Base-by-base conservation (phyloP, 108 stramenopile species). In the Chaetoceros muelleri region DNA sequence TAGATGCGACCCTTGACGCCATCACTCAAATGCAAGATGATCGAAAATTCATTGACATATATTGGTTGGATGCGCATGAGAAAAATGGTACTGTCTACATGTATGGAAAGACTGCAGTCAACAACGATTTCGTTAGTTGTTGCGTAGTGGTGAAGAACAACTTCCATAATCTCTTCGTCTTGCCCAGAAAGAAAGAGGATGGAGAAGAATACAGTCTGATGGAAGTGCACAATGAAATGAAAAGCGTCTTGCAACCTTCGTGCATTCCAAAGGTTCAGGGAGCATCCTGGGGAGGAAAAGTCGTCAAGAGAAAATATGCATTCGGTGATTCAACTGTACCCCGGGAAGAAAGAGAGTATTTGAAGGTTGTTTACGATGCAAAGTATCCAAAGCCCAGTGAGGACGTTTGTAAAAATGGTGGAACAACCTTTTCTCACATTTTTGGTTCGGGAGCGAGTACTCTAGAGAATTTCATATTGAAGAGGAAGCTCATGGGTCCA, bases 401-500 rank as follows among this genome's bases (percentile, higher is more conserved):
- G 19, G 44, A 71, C 26, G 49, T 80, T 3, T 95, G 93, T 59
- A 56, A 62, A 3, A 44, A 69, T 3, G 94, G 95, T 8, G 96
- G 95, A 10, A 57, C 84, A 40, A 65, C 76, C 61, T 85, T 95
- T 62, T 67, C 76, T 53, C 79, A 81, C 56, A 94, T 99, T 64
- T 76, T 99, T 49, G 95, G 95, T 25, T 85, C 80, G 2, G 62
- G 71, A 47, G 85, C 92, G 2, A 69, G 90, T 16, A 77, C 75
- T 20, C 72, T 96, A 23, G 99, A 99, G 74, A 87, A 79, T 34
- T 97, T 99, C 69, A 61, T 99, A 30, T 51, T 99, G 52, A 96
- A 98, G 62, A 87, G 99, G 25, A 74, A 86, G 57, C 79, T 99
- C 29, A 94, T 87, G 95, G 99, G 99, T 30, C 99, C 99, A 3